Conservation (phyloP, 2,329 filamentous ascomycete genomes). For the Pseudogymnoascus sp. region DNA sequence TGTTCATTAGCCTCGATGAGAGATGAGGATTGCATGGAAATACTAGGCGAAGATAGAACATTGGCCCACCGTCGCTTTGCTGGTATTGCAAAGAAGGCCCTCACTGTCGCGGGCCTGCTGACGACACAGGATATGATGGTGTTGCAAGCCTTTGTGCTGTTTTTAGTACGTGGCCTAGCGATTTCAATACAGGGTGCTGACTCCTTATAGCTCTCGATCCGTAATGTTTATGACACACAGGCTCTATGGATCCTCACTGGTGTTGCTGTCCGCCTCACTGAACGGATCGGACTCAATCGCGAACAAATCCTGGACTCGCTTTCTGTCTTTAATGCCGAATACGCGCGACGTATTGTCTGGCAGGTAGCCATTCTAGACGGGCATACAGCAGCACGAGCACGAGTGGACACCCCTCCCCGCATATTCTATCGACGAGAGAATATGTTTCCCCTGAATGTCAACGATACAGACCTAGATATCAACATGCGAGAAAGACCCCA, state of each 20-base stretch:
- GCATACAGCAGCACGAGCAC: constrained; percentile 45
- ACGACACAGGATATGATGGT: constrained; percentile 55
- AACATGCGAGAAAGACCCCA: constrained; percentile 32
- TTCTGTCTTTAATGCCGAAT: constrained; percentile 46
- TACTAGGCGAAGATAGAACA: constrained; percentile 45
- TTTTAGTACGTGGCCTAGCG: constrained; percentile 43
- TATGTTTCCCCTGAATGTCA: constrained; percentile 41
- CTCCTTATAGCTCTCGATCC: constrained; percentile 1
- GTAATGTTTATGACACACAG: constrained; percentile 28
- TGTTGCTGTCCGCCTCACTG: constrained; percentile 39
- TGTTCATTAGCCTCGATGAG: constrained; percentile 50
- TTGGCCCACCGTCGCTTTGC: constrained; percentile 46
- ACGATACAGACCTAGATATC: constrained; percentile 43
- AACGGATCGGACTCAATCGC: constrained; percentile 39
- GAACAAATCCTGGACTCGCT: constrained; percentile 29
- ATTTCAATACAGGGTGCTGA: not conserved
- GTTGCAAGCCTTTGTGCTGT: constrained; percentile 59
- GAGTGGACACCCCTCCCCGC: constrained; percentile 37
- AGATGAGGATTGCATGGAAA: constrained; percentile 42
- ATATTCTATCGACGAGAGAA: constrained; percentile 37
- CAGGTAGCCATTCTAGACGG: constrained; percentile 54
- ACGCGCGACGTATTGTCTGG: constrained; percentile 53
- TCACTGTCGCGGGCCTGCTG: constrained; percentile 58
- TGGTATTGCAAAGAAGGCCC: constrained; percentile 51
- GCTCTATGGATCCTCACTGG: constrained; percentile 42